Conservation (phyloP, 257 asterid genomes). For the Penstemon barbatus region DNA sequence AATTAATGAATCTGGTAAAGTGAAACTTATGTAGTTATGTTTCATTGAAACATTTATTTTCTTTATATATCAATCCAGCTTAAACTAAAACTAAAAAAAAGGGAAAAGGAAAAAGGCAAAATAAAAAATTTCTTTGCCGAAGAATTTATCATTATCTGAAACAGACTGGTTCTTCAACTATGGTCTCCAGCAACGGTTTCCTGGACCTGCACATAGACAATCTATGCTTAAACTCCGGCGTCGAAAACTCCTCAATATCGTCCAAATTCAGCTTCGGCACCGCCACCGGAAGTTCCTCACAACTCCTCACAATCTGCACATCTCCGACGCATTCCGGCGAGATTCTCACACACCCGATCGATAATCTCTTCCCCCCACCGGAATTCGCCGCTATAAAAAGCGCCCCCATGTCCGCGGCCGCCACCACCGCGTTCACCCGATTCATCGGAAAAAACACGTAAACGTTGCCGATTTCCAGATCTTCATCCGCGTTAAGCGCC, state of each 20-base stretch:
- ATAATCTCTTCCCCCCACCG: slow-evolving; percentile 35
- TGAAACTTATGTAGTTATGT: too few species aligned
- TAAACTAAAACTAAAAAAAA: too few species aligned
- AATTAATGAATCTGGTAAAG: too few species aligned
- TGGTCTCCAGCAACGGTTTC: slow-evolving; percentile 59
- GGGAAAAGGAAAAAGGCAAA: too few species aligned
- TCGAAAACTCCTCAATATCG: slow-evolving; percentile 34
- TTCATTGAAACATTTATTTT: too few species aligned
- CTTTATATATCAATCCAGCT: too few species aligned
- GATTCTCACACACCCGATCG: slow-evolving; percentile 35
- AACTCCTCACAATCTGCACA: background rate
- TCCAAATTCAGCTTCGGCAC: slow-evolving; percentile 43
- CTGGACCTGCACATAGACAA: slow-evolving; percentile 48
- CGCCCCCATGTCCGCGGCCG: slow-evolving; percentile 45
- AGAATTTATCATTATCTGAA: background rate
- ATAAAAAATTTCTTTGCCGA: too few species aligned
- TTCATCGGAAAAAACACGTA: slow-evolving; percentile 59
- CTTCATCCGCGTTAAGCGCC: slow-evolving; percentile 52
- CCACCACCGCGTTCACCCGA: slow-evolving; percentile 45
- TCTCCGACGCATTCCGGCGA: slow-evolving; percentile 36
- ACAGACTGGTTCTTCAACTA: slow-evolving; percentile 19
- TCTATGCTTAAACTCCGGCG: slow-evolving; percentile 37
- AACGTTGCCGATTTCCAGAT: slow-evolving; percentile 45
- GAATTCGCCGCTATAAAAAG: slow-evolving; percentile 43
- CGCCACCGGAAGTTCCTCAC: background rate